phyloP scores from a whole-genome alignment of 2,329 filamentous ascomycete species.

The Fusarium anguioides region DNA sequence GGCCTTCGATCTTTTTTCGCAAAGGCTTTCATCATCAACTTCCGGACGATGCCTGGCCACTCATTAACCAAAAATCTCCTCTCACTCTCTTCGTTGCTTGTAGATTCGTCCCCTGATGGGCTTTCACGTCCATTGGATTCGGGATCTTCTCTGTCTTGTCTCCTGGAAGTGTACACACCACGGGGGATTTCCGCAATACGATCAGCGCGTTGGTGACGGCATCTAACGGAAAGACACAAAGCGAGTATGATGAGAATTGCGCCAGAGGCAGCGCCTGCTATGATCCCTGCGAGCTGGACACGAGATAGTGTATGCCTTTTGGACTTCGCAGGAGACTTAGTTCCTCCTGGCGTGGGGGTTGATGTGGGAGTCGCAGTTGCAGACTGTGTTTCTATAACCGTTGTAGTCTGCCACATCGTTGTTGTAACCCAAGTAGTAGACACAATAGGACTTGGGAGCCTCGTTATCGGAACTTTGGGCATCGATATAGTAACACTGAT shows the following conservation, averaged over 20 bases:
- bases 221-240: not conserved
- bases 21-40: not conserved
- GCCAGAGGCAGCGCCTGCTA: not conserved
- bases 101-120: not conserved
- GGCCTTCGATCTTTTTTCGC: not conserved
- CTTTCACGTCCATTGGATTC: not conserved
- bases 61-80: not conserved
- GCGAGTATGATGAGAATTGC: not conserved
- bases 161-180: not conserved
- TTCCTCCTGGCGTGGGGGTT: not conserved
- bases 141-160: not conserved
- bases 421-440: not conserved
- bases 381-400: not conserved
- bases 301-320: not conserved
- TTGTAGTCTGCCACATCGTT: not conserved
- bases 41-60: not conserved
- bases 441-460: not conserved
- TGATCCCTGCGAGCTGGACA: not conserved
- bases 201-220: not conserved
- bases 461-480: not conserved
- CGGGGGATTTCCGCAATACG: not conserved
- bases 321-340: not conserved
- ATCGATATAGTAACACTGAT: constrained; percentile 1
- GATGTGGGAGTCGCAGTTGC: not conserved
- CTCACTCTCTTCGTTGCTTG: not conserved